Evolutionary conservation across 768 basidiomycete species (phyloP).

Genomic region (Agrocybe praecox): DNA sequence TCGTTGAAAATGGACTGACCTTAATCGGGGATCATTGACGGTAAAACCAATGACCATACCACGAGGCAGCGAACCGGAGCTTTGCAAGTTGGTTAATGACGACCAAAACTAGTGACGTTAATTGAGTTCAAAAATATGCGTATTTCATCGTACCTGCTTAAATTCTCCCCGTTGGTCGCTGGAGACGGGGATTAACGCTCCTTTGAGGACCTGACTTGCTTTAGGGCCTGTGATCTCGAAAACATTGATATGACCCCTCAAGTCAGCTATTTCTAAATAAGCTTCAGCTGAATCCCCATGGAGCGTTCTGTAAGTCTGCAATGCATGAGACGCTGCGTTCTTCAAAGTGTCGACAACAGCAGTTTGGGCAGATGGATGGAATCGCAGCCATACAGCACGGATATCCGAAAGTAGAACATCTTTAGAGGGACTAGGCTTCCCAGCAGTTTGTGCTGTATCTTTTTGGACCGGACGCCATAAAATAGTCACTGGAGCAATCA

Average conservation of each 20-base stretch:
- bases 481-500: constrained; percentile 72
- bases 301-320: constrained; percentile 14
- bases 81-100: constrained; percentile 58
- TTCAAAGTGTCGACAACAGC: constrained; percentile 56
- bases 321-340: constrained; percentile 47
- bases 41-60: constrained; percentile 80
- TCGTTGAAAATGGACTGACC: constrained; percentile 45
- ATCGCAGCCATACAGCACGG: constrained; percentile 72
- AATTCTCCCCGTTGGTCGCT: constrained; percentile 58
- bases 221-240: constrained; percentile 93
- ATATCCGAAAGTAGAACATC: not conserved
- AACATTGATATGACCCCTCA: constrained; percentile 70
- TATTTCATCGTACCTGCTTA: constrained; percentile 45
- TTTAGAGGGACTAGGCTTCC: not conserved
- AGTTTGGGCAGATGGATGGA: constrained; percentile 75
- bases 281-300: constrained; percentile 24
- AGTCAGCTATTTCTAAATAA: constrained; percentile 68
- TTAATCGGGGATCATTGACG: constrained; percentile 85
- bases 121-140: not conserved
- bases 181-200: constrained; percentile 53
- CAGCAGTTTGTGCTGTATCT: not conserved
- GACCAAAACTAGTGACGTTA: constrained; percentile 62
- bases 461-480: constrained; percentile 65
- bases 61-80: constrained; percentile 66
- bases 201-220: constrained; percentile 72